Percentiles rank a stretch among this genome's conserved stretches.
Conservation (phyloP, 192 early-diverging fungal genomes). For the Podila minutissima region DNA sequence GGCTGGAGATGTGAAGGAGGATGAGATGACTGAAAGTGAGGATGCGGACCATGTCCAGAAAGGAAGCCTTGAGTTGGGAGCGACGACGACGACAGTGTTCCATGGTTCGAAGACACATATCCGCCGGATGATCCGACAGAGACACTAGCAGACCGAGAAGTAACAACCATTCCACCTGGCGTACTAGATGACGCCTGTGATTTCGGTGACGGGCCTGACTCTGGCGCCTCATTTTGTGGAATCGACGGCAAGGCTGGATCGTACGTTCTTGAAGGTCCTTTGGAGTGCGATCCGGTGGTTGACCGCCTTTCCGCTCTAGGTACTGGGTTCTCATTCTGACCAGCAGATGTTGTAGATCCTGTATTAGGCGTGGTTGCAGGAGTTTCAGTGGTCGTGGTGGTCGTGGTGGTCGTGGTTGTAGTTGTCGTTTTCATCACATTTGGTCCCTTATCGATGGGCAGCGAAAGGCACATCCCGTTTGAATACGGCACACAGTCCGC, state of each 20-base stretch:
- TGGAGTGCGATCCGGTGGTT: slow-evolving; percentile 22
- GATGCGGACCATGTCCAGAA: slow-evolving; percentile 3
- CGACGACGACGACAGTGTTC: slow-evolving; percentile 17
- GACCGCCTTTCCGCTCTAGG: background rate
- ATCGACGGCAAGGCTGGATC: slow-evolving; percentile 42
- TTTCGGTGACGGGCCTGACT: slow-evolving; percentile 2
- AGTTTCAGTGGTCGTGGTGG: slow-evolving; percentile 6
- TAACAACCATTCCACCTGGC: background rate
- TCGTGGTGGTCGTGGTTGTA: background rate
- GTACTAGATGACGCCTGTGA: background rate
- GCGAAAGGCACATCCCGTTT: slow-evolving; percentile 30
- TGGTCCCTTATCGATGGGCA: slow-evolving; percentile 18
- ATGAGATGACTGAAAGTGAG: background rate
- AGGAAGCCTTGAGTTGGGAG: slow-evolving; percentile 32
- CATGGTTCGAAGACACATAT: background rate
- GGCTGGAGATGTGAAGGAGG: slow-evolving; percentile 1
- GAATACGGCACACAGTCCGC: slow-evolving; percentile 39
- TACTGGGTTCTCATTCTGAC: slow-evolving; percentile 13
- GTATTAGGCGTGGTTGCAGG: background rate
- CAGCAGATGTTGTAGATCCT: slow-evolving; percentile 2
- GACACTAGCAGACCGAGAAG: background rate
- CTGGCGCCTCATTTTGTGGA: slow-evolving; percentile 22
- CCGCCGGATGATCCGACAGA: background rate
- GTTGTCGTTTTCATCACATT: background rate
- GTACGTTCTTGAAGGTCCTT: slow-evolving; percentile 25